A percentile compares a stretch with the other conserved stretches of the same genome.
Conservation (phyloP, 2,329 filamentous ascomycete species). For the Trichoderma simmonsii region DNA sequence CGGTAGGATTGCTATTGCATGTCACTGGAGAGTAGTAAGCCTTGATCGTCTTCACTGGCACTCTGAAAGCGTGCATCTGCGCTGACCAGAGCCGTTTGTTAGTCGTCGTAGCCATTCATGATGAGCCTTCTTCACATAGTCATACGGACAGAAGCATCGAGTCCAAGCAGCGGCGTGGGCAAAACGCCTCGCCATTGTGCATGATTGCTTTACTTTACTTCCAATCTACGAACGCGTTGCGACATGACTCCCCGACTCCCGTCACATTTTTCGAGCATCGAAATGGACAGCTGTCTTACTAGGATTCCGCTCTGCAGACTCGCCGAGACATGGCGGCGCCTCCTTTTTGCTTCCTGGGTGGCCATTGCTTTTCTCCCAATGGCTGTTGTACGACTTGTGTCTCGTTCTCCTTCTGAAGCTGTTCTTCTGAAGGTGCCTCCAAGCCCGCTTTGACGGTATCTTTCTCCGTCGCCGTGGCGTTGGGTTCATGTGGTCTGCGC, state of each 20-base stretch:
- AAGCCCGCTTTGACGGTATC: background rate
- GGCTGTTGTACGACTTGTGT: background rate
- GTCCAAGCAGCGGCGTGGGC: background rate
- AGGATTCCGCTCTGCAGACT: conserved; percentile 15
- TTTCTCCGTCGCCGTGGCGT: conserved; percentile 1
- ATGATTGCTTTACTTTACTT: background rate
- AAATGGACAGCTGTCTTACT: background rate
- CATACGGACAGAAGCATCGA: background rate
- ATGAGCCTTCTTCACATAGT: background rate
- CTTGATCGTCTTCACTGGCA: background rate
- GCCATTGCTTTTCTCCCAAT: background rate
- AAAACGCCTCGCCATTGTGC: background rate
- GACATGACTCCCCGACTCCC: background rate
- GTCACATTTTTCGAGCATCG: background rate
- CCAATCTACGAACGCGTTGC: background rate
- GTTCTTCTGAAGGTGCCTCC: background rate
- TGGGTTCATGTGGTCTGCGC: background rate
- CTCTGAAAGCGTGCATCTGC: background rate
- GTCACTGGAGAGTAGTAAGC: background rate
- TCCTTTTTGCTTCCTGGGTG: background rate
- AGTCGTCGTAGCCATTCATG: background rate
- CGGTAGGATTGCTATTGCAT: background rate
- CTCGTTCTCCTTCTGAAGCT: background rate
- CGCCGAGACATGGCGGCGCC: conserved; percentile 23
- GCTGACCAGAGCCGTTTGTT: background rate